These are phyloP conservation scores for Immersiporthe knoxdaviesiana DNA, from an alignment of 2,329 filamentous ascomycete species.

Conservation along the genomic window DNA sequence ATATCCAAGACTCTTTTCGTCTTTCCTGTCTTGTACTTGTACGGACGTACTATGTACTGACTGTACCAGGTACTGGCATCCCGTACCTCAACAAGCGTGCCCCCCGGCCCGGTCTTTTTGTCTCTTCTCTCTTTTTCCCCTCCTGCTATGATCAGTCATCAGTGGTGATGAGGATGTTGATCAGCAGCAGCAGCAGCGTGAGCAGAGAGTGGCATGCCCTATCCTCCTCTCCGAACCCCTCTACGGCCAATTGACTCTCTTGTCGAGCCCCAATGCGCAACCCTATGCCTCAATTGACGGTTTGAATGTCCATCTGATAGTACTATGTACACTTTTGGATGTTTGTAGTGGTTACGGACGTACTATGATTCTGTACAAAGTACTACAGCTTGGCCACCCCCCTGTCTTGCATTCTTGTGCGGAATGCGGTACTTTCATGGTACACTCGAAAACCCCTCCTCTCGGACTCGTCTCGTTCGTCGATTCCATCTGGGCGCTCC, in stretches of 20 bases:
- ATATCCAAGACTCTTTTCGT: not conserved
- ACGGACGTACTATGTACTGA: not conserved
- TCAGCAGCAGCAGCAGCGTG: not conserved
- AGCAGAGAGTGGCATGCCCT: not conserved
- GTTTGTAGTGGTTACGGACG: too few relatives aligned
- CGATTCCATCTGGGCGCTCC: conserved; percentile 13
- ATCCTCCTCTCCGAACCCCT: not conserved
- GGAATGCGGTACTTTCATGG: not conserved
- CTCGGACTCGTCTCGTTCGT: conserved; percentile 9
- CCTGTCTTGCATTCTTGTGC: conserved; percentile 6
- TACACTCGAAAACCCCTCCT: conserved; percentile 8
- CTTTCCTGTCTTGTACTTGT: not conserved
- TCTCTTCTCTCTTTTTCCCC: not conserved
- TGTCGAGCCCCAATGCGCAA: not conserved
- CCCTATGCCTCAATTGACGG: not conserved
- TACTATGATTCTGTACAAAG: too few relatives aligned
- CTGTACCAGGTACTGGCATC: not conserved
- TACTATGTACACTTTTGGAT: too few relatives aligned
- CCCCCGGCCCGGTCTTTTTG: too few relatives aligned
- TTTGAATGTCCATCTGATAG: too few relatives aligned
- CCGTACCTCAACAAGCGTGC: too few relatives aligned
- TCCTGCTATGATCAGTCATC: not conserved
- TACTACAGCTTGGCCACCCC: not conserved
- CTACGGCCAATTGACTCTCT: conserved; percentile 8
- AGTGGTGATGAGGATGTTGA: not conserved